Conservation (phyloP, 495 filamentous ascomycete genomes). For the Penicillium atrosanguineum region DNA sequence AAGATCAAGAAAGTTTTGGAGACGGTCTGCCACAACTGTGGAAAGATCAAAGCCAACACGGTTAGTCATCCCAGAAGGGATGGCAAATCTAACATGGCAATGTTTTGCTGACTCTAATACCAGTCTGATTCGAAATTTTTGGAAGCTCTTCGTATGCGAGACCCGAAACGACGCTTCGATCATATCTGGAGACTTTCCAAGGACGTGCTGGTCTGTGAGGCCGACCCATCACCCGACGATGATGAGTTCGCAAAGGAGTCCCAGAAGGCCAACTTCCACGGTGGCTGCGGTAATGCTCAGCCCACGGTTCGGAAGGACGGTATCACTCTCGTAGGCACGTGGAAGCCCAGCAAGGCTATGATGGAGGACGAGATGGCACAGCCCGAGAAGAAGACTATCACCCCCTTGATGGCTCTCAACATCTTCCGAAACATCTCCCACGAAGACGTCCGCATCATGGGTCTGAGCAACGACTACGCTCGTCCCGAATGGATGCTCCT, state of each 20-base stretch:
- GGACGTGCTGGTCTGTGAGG: slow-evolving; percentile 77
- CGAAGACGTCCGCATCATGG: slow-evolving; percentile 79
- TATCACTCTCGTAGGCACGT: slow-evolving; percentile 76
- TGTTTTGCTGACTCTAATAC: slow-evolving; percentile 61
- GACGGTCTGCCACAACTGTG: slow-evolving; percentile 97
- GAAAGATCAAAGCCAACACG: slow-evolving; percentile 89
- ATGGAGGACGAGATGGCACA: slow-evolving; percentile 64
- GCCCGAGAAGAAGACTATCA: slow-evolving; percentile 80
- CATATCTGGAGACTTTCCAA: slow-evolving; percentile 86
- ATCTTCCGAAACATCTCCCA: slow-evolving; percentile 80
- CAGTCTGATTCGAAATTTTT: slow-evolving; percentile 81
- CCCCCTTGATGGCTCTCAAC: slow-evolving; percentile 77
- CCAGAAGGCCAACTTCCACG: slow-evolving; percentile 58
- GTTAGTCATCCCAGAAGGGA: slow-evolving; percentile 71
- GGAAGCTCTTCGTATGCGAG: slow-evolving; percentile 75
- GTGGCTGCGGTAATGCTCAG: slow-evolving; percentile 89
- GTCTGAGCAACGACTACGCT: slow-evolving; percentile 88
- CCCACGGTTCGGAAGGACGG: slow-evolving; percentile 83
- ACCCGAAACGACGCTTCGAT: slow-evolving; percentile 91
- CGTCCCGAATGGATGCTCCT: slow-evolving; percentile 98
- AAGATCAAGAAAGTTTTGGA: slow-evolving; percentile 98
- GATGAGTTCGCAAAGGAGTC: slow-evolving; percentile 56
- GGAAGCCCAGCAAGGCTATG: slow-evolving; percentile 68
- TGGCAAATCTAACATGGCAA: slow-evolving; percentile 47
- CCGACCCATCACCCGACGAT: slow-evolving; percentile 62